Base-by-base conservation (phyloP, 495 filamentous ascomycete species). In the Neurospora terricola region DNA sequence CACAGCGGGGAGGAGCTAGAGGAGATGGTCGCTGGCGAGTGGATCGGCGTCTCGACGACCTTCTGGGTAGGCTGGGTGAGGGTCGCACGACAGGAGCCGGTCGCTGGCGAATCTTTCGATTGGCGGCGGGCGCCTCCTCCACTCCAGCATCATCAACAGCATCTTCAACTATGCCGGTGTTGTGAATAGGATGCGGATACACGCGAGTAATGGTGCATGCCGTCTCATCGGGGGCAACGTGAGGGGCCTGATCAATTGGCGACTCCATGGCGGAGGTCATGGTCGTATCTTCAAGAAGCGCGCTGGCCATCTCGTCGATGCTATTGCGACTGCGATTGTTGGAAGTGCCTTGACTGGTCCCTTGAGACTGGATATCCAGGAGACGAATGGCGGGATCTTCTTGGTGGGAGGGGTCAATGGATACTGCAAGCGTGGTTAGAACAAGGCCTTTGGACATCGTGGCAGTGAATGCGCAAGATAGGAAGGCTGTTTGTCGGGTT, bases 251-350 rank as follows among this genome's bases (percentile, higher is more conserved):
- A 18, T 30, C 69, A 12, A 18, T 27, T 7, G 54, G 54, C 54
- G 54, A 66, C 54, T 66, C 54, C 54, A 34, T 18, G 54, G 54
- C 54, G 2, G 68, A n/a, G n/a, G 42, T 16, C 5, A 72, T 40
- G 16, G 73, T 75, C 23, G 76, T 78, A 69, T 78, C 76, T 30
- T 80, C 75, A 11, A 82, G 75, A 30, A 82, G 73, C 21, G 75
- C 78, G 69, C 72, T 78, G 70, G 76, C 82, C 68, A 82, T 72
- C 27, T 83, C 81, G 70, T 81, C 78, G 38, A 80, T 74, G 42
- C 72, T 79, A 68, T 78, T 73, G 40, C 77, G 75, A 54, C 77
- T 73, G 12, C 70, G 43, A 37, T 21, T 70, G 40, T 23, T 71
- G 39, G 70, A 45, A 21, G 40, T 66, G 30, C 11, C 27, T 37